Evolutionary conservation across 2,329 filamentous ascomycete species (phyloP).

Genomic region (Blumeria hordei): DNA sequence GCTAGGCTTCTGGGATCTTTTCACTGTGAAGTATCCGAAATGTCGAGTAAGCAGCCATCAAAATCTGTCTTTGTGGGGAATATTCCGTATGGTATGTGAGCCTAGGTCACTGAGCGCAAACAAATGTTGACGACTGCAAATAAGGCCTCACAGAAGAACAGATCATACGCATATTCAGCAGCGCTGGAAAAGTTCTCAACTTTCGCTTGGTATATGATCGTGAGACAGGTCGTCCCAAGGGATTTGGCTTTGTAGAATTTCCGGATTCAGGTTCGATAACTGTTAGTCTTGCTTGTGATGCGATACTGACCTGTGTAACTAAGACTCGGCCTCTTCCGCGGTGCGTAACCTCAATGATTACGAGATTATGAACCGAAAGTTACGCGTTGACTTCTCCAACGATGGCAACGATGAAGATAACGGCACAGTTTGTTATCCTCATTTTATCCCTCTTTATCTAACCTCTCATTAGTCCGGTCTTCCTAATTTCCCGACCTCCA

Average conservation of each 20-base stretch:
- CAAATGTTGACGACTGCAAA: neutral
- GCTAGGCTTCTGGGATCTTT: no score
- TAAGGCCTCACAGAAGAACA: slow-evolving; percentile 89
- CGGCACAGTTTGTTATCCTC: slow-evolving; percentile 2
- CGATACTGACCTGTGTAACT: slow-evolving; percentile 2
- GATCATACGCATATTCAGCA: slow-evolving; percentile 80
- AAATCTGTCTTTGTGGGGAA: slow-evolving; percentile 70
- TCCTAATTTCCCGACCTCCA: slow-evolving; percentile 10
- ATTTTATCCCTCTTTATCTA: neutral
- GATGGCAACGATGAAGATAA: slow-evolving; percentile 46
- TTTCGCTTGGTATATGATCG: slow-evolving; percentile 90
- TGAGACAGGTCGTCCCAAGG: slow-evolving; percentile 82
- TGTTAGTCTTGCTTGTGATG: slow-evolving; percentile 1
- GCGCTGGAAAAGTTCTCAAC: slow-evolving; percentile 70
- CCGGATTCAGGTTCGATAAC: slow-evolving; percentile 48
- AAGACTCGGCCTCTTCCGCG: slow-evolving; percentile 65
- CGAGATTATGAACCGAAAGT: slow-evolving; percentile 82
- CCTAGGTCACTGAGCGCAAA: neutral
- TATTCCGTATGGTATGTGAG: slow-evolving; percentile 46
- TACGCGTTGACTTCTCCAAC: slow-evolving; percentile 89
- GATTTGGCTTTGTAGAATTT: slow-evolving; percentile 92
- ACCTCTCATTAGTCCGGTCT: slow-evolving; percentile 11
- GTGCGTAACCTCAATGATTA: slow-evolving; percentile 89
- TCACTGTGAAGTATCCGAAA: slow-evolving; percentile 14
- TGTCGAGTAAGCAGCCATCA: slow-evolving; percentile 47